Base-by-base conservation (phyloP, 2,329 filamentous ascomycete genomes). In the Curvularia lunata region DNA sequence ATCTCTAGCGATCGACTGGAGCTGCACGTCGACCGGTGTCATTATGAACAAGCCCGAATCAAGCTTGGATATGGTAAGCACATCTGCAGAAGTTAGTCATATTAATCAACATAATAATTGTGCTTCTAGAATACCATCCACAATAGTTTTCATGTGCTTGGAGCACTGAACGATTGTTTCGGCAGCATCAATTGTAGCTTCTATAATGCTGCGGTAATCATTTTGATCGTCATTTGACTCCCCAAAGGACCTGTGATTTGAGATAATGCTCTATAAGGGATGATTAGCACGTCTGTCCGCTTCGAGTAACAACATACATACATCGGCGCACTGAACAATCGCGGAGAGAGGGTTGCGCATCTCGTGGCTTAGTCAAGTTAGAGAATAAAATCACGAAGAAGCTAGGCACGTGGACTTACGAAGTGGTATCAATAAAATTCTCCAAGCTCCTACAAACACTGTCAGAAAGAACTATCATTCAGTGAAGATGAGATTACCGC, bases 61-160 rank as follows among this genome's bases (percentile, higher is more conserved):
- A 4, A 81, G 68, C 48, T 81, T 81, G 0, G 77, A 80, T 45
- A 58, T 58, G 10, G 55, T 58, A 12, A 58, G 55, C 38, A 57
- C 54, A 40, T 53, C 41, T 46, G n/a, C 2, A 18, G 3, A 13
- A 21, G 41, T 45, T 23, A 52, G 12, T n/a, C 32, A 37, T 4
- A 2, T 16, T 27, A 12, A 32, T 19, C 16, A 6, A 9, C 4
- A 8, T 12, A 8, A 10, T 2, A 19, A 27, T 25, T 7, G 4
- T 19, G 2, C 12, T 7, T 27, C 12, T 9, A 9, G 37, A 13
- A 43, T 6, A 57, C 54, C 80, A 54, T 81, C 79, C 0, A 81
- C 78, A 19, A 82, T 81, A 7, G 76, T 68, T 58, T 81, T 81
- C 67, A 80, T 78, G 59, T 82, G 80, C 48, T 78, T 75, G 1